Conservation (phyloP, 345 rosid genomes). For the Linum trigynum region DNA sequence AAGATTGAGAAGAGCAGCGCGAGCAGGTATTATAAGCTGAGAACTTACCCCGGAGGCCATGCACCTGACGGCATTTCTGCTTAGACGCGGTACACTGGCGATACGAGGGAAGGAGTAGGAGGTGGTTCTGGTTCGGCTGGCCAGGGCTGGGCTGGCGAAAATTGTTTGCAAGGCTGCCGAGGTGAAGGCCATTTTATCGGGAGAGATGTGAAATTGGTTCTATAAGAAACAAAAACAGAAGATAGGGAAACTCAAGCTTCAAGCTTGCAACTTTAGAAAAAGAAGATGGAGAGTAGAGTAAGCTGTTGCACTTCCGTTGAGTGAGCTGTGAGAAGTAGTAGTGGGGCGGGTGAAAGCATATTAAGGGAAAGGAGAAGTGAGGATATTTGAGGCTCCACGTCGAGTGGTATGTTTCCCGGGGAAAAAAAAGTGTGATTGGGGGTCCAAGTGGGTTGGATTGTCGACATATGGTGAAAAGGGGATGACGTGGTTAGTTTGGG, state of each 20-base stretch:
- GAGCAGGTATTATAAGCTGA: not conserved
- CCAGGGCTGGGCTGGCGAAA: conserved; percentile 25
- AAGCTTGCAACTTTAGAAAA: too few relatives aligned
- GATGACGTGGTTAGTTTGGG: conserved; percentile 23
- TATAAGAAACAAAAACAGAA: too few relatives aligned
- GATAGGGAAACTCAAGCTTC: too few relatives aligned
- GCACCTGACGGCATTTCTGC: conserved; percentile 35
- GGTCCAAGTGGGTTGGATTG: conserved; percentile 20
- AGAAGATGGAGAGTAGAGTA: not conserved
- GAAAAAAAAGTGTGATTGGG: conserved; percentile 8
- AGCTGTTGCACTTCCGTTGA: not conserved
- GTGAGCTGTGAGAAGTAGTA: too few relatives aligned
- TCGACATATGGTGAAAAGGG: conserved; percentile 14
- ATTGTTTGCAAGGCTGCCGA: conserved; percentile 35
- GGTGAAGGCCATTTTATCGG: conserved; percentile 27
- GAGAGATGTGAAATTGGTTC: too few relatives aligned
- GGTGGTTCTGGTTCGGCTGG: conserved; percentile 15
- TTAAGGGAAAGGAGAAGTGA: not conserved
- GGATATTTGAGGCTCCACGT: conserved; percentile 32
- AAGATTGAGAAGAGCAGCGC: not conserved
- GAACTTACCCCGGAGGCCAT: conserved; percentile 31
- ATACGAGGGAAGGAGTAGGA: conserved; percentile 10
- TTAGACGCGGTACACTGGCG: conserved; percentile 10
- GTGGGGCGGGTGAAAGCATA: not conserved
- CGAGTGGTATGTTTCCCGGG: not conserved